Evolutionary conservation across 768 basidiomycete genomes (phyloP).

Genomic region (Hysterangium stoloniferum): DNA sequence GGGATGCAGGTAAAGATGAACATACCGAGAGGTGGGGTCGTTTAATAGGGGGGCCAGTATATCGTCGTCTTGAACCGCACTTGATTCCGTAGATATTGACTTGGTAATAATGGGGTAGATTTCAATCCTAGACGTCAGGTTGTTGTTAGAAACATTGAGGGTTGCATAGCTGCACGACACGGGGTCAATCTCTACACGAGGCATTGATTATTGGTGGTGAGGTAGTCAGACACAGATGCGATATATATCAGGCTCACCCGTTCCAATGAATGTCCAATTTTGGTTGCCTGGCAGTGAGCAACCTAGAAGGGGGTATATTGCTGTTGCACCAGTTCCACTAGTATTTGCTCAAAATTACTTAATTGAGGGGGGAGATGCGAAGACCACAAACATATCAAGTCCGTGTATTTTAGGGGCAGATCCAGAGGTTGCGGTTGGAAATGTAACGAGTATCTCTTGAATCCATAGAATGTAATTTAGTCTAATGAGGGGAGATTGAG

Average conservation of each 20-base stretch:
- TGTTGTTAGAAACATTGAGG: constrained; percentile 51
- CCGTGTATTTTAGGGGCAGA: constrained; percentile 32
- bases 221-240: neutral
- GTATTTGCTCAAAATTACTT: neutral
- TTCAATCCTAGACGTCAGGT: constrained; percentile 41
- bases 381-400: constrained; percentile 59
- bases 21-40: constrained; percentile 5
- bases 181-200: constrained; percentile 57
- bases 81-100: constrained; percentile 20
- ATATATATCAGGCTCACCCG: constrained; percentile 38
- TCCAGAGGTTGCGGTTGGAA: constrained; percentile 20
- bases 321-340: constrained; percentile 90
- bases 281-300: constrained; percentile 37
- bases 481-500: constrained; percentile 30
- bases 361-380: too few species aligned
- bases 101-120: constrained; percentile 23
- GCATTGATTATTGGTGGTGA: neutral
- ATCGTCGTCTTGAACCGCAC: constrained; percentile 25
- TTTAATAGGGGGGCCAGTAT: constrained; percentile 40
- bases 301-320: constrained; percentile 78
- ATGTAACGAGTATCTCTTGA: constrained; percentile 62
- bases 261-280: constrained; percentile 56
- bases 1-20: neutral
- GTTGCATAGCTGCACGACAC: constrained; percentile 49
- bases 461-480: constrained; percentile 86